Base-by-base conservation (phyloP, 371 early-diverging fungal species). In the Rhizomucor miehei region DNA sequence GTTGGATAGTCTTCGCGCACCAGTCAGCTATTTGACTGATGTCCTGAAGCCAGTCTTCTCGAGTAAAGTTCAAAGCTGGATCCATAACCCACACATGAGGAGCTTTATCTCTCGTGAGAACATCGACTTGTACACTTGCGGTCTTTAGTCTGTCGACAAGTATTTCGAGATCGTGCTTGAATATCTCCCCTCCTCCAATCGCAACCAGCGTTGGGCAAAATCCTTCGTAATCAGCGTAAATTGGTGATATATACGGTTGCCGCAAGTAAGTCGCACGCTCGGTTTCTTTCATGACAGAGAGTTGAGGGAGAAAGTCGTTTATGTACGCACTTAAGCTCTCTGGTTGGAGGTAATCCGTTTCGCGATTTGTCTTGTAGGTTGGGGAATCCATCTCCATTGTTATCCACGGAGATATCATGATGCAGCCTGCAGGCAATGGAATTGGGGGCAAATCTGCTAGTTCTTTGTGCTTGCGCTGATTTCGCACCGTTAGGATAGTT, bases 341-440 rank as follows among this genome's bases (percentile, higher is more conserved):
- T 2, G 19, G 16, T 10, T 23, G 51, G 3, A 59, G 21, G 41
- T 41, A 49, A 37, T 59, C 60, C 12, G n/a, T 11, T 5, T 35
- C 39, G 3, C 14, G n/a, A 17, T 59, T 51, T 20, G 44, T 56
- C 14, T 19, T 25, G 29, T 48, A 41, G 0, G 47, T 48, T 14
- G 51, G 37, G 8, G 59, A 25, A 13, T 29, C 16, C 20, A 29
- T 29, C 8, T 48, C 50, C 13, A 70, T 35, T 3, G 47, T 49
- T 1, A 59, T 51, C 74, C 67, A 73, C 14, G 74, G 74, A 20
- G 69, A 69, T 24, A 69, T 65, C 14, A 63, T 37, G 4, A 63
- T 54, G 10, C 44, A 43, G n/a, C 59, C 62, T 11, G 47, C 54
- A 38, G 67, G 62, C 19, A 66, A n/a, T n/a, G 67, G 59, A 1